Conservation (phyloP, 2,329 filamentous ascomycete genomes). For the Juglanconis sp. region DNA sequence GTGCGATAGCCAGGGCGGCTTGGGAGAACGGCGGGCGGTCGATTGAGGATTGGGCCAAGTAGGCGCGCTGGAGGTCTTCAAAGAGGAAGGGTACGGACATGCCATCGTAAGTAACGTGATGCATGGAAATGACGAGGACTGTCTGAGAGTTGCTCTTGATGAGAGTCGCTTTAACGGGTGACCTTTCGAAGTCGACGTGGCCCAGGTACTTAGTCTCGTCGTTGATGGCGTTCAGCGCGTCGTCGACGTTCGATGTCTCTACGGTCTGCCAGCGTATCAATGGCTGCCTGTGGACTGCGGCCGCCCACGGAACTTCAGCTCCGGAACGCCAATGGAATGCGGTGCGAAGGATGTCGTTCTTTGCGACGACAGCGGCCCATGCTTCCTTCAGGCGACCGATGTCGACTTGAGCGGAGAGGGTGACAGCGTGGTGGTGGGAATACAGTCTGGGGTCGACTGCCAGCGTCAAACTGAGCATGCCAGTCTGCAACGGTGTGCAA, state of each 20-base stretch:
- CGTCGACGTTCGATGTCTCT: neutral
- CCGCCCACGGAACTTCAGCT: neutral
- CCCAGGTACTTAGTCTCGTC: neutral
- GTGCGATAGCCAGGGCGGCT: conserved; percentile 20
- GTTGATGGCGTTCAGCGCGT: neutral
- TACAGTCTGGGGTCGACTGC: conserved; percentile 20
- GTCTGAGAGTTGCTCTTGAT: neutral
- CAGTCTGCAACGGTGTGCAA: conserved; percentile 23
- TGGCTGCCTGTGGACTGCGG: neutral
- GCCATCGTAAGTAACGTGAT: conserved; percentile 12
- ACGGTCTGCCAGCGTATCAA: neutral
- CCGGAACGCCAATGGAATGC: conserved; percentile 24
- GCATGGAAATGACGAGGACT: conserved; percentile 6
- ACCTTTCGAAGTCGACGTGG: neutral
- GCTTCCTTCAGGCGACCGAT: conserved; percentile 15
- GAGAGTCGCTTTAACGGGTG: conserved; percentile 1
- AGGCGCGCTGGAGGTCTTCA: conserved; percentile 1
- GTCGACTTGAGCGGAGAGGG: conserved; percentile 9
- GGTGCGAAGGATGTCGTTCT: conserved; percentile 24
- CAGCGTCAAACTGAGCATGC: conserved; percentile 21
- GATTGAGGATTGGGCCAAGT: neutral
- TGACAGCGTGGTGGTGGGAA: conserved; percentile 17
- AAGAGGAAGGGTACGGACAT: conserved; percentile 9
- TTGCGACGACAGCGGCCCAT: conserved; percentile 17
- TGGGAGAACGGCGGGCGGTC: neutral